Conservation (phyloP, 768 basidiomycete species). For the Psilocybe cubensis region DNA sequence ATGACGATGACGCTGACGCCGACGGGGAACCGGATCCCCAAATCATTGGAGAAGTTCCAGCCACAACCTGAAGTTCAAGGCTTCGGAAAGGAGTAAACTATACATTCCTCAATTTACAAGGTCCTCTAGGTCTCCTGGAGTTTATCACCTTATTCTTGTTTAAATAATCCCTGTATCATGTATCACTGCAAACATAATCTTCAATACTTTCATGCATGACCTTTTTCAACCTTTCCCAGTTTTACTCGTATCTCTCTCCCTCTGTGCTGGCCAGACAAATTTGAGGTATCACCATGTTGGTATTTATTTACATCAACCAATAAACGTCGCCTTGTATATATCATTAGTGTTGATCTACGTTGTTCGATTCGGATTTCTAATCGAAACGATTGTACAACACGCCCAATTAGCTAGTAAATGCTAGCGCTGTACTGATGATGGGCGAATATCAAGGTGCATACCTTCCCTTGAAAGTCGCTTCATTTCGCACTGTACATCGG, state of each 20-base stretch:
- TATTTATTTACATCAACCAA: too few species aligned
- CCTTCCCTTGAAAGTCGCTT: neutral
- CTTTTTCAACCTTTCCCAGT: too few species aligned
- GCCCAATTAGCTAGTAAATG: too few species aligned
- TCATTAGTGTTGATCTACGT: too few species aligned
- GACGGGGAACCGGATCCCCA: constrained; percentile 21
- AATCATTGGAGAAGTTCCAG: neutral
- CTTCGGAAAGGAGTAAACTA: neutral
- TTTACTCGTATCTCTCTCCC: too few species aligned
- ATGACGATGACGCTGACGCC: constrained; percentile 18
- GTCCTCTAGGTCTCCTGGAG: neutral
- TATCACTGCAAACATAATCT: neutral
- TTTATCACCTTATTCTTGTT: neutral
- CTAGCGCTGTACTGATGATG: neutral
- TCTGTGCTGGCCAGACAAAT: too few species aligned
- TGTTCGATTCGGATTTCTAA: too few species aligned
- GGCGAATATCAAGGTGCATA: neutral
- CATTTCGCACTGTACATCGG: neutral
- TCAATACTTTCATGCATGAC: too few species aligned
- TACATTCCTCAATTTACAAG: neutral
- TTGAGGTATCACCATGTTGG: too few species aligned
- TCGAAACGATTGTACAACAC: too few species aligned
- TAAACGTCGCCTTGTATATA: too few species aligned
- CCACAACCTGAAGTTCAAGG: neutral
- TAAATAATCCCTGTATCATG: neutral